phyloP scores from a whole-genome alignment of 306 rosid species.

The Glycine soja region DNA sequence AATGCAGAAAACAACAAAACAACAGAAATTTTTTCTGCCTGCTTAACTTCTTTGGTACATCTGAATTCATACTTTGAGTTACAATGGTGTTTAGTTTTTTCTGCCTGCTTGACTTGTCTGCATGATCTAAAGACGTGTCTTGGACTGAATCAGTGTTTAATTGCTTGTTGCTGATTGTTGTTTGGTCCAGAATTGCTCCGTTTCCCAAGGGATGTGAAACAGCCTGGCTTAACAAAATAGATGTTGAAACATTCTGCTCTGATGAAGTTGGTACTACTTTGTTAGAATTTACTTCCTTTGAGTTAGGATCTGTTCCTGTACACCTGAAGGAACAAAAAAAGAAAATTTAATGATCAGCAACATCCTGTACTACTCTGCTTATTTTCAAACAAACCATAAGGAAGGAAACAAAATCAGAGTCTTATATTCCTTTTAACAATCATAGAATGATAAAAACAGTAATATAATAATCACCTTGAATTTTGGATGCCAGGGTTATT shows the following conservation, averaged over 20 bases:
- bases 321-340: slow-evolving; percentile 50
- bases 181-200: slow-evolving; percentile 47
- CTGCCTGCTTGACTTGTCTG: slow-evolving; percentile 41
- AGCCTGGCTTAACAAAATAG: slow-evolving; percentile 42
- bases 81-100: slow-evolving; percentile 26
- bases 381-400: slow-evolving; percentile 17
- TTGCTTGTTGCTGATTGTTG: slow-evolving; percentile 25
- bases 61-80: slow-evolving; percentile 38
- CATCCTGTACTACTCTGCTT: not conserved
- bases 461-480: slow-evolving; percentile 54
- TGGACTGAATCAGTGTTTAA: not conserved
- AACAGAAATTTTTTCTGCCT: slow-evolving; percentile 38
- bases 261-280: slow-evolving; percentile 67
- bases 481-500: slow-evolving; percentile 48
- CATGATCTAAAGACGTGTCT: slow-evolving; percentile 25
- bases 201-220: slow-evolving; percentile 38
- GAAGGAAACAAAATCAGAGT: slow-evolving; percentile 16
- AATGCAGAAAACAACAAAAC: slow-evolving; percentile 52
- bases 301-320: slow-evolving; percentile 49
- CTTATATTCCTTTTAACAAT: not conserved
- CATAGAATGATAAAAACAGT: not conserved
- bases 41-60: slow-evolving; percentile 40
- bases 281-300: slow-evolving; percentile 61
- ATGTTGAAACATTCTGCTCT: slow-evolving; percentile 46
- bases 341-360: not conserved